Conservation (phyloP, 2,329 filamentous ascomycete species). For the Botryotinia narcissicola region DNA sequence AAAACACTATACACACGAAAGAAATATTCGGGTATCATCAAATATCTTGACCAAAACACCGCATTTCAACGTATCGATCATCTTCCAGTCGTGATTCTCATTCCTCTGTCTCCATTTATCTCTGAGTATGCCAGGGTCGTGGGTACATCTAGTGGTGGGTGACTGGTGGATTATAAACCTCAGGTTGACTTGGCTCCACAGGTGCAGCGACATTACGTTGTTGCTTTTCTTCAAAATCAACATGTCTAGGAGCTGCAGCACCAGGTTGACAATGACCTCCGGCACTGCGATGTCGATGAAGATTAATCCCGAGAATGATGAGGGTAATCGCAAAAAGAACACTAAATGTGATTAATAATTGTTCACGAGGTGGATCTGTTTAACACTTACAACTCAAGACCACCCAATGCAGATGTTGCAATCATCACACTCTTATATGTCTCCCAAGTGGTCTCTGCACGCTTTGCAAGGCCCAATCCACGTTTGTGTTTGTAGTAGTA, state of each 20-base stretch:
- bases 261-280: conserved; percentile 10
- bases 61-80: background rate
- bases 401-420: conserved; percentile 3
- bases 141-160: background rate
- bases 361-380: background rate
- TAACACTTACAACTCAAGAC: conserved; percentile 10
- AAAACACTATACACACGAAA: conserved; percentile 5
- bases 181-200: background rate
- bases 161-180: background rate
- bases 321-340: background rate
- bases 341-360: conserved; percentile 9
- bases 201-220: background rate
- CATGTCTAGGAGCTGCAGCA: background rate
- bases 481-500: conserved; percentile 16
- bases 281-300: conserved; percentile 9
- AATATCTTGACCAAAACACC: background rate
- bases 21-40: background rate
- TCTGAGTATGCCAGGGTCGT: background rate
- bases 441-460: conserved; percentile 1
- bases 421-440: conserved; percentile 13
- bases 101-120: background rate
- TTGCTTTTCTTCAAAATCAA: background rate
- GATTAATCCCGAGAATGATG: background rate
- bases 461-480: background rate
- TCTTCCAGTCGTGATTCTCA: background rate